Evolutionary conservation across 2,329 filamentous ascomycete genomes (phyloP).

Genomic region (Mycosphaerella arachidis): DNA sequence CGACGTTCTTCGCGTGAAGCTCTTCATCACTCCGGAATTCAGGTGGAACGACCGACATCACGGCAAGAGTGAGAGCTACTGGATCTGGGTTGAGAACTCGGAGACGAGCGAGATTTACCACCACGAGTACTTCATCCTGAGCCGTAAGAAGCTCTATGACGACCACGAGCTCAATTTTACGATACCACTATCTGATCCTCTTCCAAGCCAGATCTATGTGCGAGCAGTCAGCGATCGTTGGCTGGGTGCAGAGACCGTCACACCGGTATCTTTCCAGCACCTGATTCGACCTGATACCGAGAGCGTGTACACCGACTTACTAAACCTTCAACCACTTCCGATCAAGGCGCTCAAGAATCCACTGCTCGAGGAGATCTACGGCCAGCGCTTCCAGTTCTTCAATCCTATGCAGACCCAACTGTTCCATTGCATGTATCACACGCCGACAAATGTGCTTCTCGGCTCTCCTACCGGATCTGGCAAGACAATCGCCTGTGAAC

Average conservation of each 20-base stretch:
- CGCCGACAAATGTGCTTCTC: constrained; percentile 82
- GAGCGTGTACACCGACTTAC: constrained; percentile 90
- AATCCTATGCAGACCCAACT: constrained; percentile 99
- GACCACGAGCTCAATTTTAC: constrained; percentile 98
- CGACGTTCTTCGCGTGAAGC: constrained; percentile 85
- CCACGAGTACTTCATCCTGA: constrained; percentile 94
- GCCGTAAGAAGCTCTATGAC: constrained; percentile 81
- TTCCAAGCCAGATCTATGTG: constrained; percentile 95
- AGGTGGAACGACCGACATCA: constrained; percentile 91
- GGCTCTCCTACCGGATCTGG: constrained; percentile 96
- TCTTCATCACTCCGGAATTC: constrained; percentile 85
- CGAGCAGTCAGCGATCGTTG: constrained; percentile 91
- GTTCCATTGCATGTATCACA: constrained; percentile 94
- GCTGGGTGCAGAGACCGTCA: constrained; percentile 94
- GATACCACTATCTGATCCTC: constrained; percentile 85
- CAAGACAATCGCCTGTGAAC: constrained; percentile 91
- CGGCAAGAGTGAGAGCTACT: constrained; percentile 92
- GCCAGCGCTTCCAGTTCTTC: constrained; percentile 86
- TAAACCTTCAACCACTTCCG: constrained; percentile 85
- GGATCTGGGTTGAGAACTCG: constrained; percentile 98
- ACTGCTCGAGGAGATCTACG: constrained; percentile 81
- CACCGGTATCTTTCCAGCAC: constrained; percentile 94
- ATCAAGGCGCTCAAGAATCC: constrained; percentile 85
- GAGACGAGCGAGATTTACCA: constrained; percentile 98
- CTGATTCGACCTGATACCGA: constrained; percentile 96